Evolutionary conservation across 2,329 filamentous ascomycete genomes (phyloP), one percentile per base, ranked within the genome.

Genomic region (Teratosphaeria destructans): DNA sequence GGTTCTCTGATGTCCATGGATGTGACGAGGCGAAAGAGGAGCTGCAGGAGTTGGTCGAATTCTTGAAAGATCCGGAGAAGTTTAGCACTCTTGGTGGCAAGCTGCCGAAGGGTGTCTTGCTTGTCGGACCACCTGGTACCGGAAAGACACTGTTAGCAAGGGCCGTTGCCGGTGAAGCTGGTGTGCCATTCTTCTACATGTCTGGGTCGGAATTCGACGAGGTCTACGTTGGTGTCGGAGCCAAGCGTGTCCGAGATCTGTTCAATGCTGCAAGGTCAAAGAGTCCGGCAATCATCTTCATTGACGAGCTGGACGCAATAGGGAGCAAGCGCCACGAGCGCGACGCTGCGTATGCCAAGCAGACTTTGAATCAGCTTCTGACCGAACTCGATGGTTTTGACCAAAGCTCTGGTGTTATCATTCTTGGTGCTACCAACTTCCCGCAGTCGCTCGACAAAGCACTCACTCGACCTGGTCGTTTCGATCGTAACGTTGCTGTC

Each of bases 151-250:
- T 99, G 49, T 83, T 99, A 62, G 94, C 94, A 63, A 87, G 94
- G 69, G 95, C 94, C 59, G 94, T 99, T 62, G 94, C 94, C 55
- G 94, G 94, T 57, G 94, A 99, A 78, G 92, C 94, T 58, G 94
- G 93, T 59, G 94, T 99, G 19, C 94, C 94, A 1, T 99, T 99
- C 81, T 99, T 97, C 81, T 99, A 96, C 82, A 97, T 99, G 93
- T 99, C 94, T 70, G 94, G 94, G 56, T 95, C 90, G 60, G 94
- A 99, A 74, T 99, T 99, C 71, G 94, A 99, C 70, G 94, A 99
- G 75, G 88, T 99, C 57, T 99, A 96, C 70, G 95, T 99, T 39
- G 94, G 94, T 71, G 94, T 99, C 58, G 91, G 92, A 71, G 91
- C 91, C 54, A 96, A 99, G 80, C 89, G 94, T 70, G 93, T 99